phyloP scores from a whole-genome alignment of 1,284 basidiomycete species.

The Puccinia brachypodii region DNA sequence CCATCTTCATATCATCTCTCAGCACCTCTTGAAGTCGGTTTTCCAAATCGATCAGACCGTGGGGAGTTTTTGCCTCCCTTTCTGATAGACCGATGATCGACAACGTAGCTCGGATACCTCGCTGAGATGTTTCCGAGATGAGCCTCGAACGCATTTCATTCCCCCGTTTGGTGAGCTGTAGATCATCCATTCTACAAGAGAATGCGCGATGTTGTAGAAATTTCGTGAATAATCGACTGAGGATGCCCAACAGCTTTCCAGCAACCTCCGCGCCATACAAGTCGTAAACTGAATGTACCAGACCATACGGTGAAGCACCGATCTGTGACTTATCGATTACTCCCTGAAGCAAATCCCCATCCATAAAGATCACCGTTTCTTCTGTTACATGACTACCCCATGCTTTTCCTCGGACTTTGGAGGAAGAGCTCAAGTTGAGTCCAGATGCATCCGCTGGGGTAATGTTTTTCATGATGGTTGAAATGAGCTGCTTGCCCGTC shows the following conservation, averaged over 20 bases:
- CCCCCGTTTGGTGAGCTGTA: slow-evolving; percentile 80
- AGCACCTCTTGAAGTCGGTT: slow-evolving; percentile 81
- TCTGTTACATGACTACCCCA: slow-evolving; percentile 72
- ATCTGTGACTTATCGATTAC: slow-evolving; percentile 97
- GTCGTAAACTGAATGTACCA: slow-evolving; percentile 98
- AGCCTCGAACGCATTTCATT: slow-evolving; percentile 72
- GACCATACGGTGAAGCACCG: slow-evolving; percentile 91
- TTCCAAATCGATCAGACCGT: slow-evolving; percentile 61
- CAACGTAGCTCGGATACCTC: slow-evolving; percentile 83
- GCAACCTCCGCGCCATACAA: slow-evolving; percentile 90
- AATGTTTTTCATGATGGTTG: slow-evolving; percentile 86
- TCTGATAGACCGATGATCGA: slow-evolving; percentile 72
- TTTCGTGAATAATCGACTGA: slow-evolving; percentile 93
- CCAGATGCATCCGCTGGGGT: slow-evolving; percentile 79
- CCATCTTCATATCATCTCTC: slow-evolving; percentile 97
- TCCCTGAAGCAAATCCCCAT: slow-evolving; percentile 88
- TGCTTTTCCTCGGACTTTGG: slow-evolving; percentile 75
- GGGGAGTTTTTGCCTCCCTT: slow-evolving; percentile 66
- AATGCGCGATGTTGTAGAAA: slow-evolving; percentile 96
- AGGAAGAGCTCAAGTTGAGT: slow-evolving; percentile 79
- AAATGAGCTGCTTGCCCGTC: slow-evolving; percentile 98
- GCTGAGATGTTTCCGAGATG: slow-evolving; percentile 68
- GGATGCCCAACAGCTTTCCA: slow-evolving; percentile 85
- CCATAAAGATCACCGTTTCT: slow-evolving; percentile 83
- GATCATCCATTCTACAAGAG: slow-evolving; percentile 98